A percentile compares a stretch with the other conserved stretches of the same genome.
Conservation (phyloP, 2,329 filamentous ascomycete genomes). For the Aureobasidium mangrovei region DNA sequence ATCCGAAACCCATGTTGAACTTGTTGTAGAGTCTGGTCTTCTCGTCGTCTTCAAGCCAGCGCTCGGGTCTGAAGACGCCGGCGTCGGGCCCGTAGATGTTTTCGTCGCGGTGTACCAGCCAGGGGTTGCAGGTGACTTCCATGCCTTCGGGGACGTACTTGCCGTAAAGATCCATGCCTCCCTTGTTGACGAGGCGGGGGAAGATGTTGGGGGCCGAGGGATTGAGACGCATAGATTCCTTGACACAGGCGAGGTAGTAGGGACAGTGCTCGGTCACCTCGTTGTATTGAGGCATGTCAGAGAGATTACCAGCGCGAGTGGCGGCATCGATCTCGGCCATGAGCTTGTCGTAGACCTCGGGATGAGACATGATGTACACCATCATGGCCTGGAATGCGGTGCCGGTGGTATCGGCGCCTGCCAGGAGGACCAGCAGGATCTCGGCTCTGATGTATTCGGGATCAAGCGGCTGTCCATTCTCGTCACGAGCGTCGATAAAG, state of each 20-base stretch:
- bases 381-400: conserved; percentile 31
- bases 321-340: conserved; percentile 38
- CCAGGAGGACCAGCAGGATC: conserved; percentile 44
- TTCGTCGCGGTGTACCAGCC: conserved; percentile 16
- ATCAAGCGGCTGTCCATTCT: conserved; percentile 37
- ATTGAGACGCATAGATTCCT: conserved; percentile 9
- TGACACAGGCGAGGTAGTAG: conserved; percentile 10
- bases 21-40: conserved; percentile 34
- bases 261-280: conserved; percentile 2
- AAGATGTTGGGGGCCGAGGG: conserved; percentile 10
- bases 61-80: conserved; percentile 19
- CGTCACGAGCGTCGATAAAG: conserved; percentile 31
- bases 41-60: conserved; percentile 29
- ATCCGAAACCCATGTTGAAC: conserved; percentile 44
- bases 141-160: conserved; percentile 18
- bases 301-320: conserved; percentile 15
- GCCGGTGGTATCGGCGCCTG: conserved; percentile 44
- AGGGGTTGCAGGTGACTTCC: conserved; percentile 14
- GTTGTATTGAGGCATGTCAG: background rate
- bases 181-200: conserved; percentile 1
- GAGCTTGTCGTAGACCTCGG: conserved; percentile 34
- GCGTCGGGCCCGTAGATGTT: conserved; percentile 21
- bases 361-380: conserved; percentile 16
- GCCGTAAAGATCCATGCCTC: conserved; percentile 16
- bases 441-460: conserved; percentile 47